phyloP scores from a whole-genome alignment of 176 grass and related monocot species.

The Musa schizocarpa region DNA sequence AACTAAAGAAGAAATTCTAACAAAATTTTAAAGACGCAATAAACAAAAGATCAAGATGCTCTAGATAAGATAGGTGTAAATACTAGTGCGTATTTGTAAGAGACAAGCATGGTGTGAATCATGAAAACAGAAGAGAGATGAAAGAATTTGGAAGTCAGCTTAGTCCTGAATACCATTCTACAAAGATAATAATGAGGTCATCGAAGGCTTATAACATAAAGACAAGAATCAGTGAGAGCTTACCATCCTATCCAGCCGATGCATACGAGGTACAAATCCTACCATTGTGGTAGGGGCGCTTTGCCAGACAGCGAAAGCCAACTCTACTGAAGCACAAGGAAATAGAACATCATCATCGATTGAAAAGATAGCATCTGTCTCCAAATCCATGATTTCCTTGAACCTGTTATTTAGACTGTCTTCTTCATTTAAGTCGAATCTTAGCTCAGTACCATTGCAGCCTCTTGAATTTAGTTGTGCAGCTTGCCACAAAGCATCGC shows the following conservation, averaged over 20 bases:
- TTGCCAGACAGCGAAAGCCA: conserved; percentile 15
- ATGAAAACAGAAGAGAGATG: too few relatives aligned
- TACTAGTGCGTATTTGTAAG: too few relatives aligned
- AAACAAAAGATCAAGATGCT: too few relatives aligned
- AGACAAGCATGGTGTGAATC: too few relatives aligned
- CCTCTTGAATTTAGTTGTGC: conserved; percentile 17
- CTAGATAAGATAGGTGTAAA: too few relatives aligned
- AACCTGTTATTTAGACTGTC: conserved; percentile 37
- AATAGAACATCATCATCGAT: conserved; percentile 23
- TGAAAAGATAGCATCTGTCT: conserved; percentile 20
- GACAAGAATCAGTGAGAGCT: neutral
- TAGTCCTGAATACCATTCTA: too few relatives aligned
- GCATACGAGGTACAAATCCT: conserved; percentile 44
- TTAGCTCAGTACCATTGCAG: conserved; percentile 22
- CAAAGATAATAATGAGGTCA: neutral
- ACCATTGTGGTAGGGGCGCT: conserved; percentile 23
- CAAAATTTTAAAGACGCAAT: too few relatives aligned
- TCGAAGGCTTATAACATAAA: neutral
- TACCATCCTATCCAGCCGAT: conserved; percentile 48
- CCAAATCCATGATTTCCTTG: conserved; percentile 10
- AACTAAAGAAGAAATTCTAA: too few relatives aligned
- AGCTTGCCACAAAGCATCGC: conserved; percentile 13
- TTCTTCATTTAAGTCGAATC: conserved; percentile 46
- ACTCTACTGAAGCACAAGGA: conserved; percentile 16
- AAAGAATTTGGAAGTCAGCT: too few relatives aligned